These are phyloP conservation scores for Cercospora janseana DNA, from an alignment of 2,329 filamentous ascomycete genomes.

Conservation along the genomic window DNA sequence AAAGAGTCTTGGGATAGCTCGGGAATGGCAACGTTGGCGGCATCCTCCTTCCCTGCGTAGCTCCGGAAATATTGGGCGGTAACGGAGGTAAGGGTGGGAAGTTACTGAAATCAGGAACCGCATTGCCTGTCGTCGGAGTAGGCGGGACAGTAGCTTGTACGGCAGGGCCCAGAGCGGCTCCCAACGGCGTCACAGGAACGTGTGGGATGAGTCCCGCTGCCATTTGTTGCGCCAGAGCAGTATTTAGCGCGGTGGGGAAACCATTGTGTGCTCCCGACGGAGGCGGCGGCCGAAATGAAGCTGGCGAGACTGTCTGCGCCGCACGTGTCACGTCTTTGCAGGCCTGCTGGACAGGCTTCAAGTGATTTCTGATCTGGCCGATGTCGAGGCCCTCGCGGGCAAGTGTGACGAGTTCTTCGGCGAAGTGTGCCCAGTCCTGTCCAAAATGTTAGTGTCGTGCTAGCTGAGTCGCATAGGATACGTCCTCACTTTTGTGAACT, in stretches of 20 bases:
- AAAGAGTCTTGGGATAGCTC: slow-evolving; percentile 15
- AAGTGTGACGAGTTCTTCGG: slow-evolving; percentile 56
- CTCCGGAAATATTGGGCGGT: slow-evolving; percentile 4
- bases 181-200: slow-evolving; percentile 82
- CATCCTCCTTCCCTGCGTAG: slow-evolving; percentile 6
- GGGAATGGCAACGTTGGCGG: slow-evolving; percentile 15
- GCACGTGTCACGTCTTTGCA: slow-evolving; percentile 76
- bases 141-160: slow-evolving; percentile 74
- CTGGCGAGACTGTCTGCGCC: slow-evolving; percentile 64
- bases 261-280: slow-evolving; percentile 16
- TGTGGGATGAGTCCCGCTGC: slow-evolving; percentile 48
- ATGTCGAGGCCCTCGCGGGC: slow-evolving; percentile 40
- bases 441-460: neutral
- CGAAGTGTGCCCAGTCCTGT: slow-evolving; percentile 66
- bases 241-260: slow-evolving; percentile 31
- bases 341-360: slow-evolving; percentile 77
- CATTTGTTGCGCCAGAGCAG: slow-evolving; percentile 24
- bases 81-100: slow-evolving; percentile 15
- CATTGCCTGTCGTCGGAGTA: slow-evolving; percentile 18
- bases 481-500: slow-evolving; percentile 57
- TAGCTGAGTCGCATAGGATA: neutral
- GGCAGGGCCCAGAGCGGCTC: slow-evolving; percentile 82
- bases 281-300: slow-evolving; percentile 46
- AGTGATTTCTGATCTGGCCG: slow-evolving; percentile 67
- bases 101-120: slow-evolving; percentile 23